phyloP scores from a whole-genome alignment of 768 basidiomycete genomes.

The Gymnopilus junonius region DNA sequence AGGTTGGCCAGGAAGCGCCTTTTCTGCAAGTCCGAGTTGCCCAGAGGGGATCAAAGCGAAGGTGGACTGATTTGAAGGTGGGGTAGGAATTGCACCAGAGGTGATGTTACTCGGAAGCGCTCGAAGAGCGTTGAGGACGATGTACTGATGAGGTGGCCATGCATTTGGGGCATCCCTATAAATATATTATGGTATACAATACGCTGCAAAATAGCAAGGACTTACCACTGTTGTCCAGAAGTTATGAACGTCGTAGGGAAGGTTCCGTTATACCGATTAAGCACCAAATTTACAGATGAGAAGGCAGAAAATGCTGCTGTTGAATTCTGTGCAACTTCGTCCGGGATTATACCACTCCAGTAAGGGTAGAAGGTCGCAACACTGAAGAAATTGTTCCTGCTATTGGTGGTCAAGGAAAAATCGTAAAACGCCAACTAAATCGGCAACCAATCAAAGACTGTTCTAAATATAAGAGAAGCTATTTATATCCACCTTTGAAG shows the following conservation, averaged over 20 bases:
- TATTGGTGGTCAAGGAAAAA: slow-evolving; percentile 75
- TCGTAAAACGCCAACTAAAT: slow-evolving; percentile 84
- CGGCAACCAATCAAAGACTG: not conserved
- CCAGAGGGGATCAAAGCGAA: slow-evolving; percentile 75
- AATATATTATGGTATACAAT: not conserved
- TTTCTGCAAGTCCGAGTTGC: slow-evolving; percentile 82
- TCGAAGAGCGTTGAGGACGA: slow-evolving; percentile 76
- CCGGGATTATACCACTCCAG: slow-evolving; percentile 87
- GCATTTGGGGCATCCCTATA: slow-evolving; percentile 83
- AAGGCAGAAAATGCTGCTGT: slow-evolving; percentile 74
- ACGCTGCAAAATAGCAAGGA: not conserved
- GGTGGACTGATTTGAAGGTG: slow-evolving; percentile 53
- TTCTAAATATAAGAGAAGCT: not conserved
- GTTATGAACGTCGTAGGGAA: slow-evolving; percentile 79
- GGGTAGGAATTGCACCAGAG: slow-evolving; percentile 53
- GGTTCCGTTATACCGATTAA: slow-evolving; percentile 89
- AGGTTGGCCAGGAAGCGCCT: slow-evolving; percentile 71
- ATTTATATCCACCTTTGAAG: slow-evolving; percentile 48
- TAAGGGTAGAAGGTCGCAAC: slow-evolving; percentile 82
- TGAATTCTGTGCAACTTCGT: slow-evolving; percentile 60
- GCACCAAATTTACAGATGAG: slow-evolving; percentile 72
- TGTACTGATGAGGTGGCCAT: slow-evolving; percentile 89
- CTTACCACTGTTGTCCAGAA: slow-evolving; percentile 81
- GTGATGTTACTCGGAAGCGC: slow-evolving; percentile 78
- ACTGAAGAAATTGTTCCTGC: slow-evolving; percentile 71